Base-by-base conservation (phyloP, 2,329 filamentous ascomycete genomes). In the Aspergillus neoniger region DNA sequence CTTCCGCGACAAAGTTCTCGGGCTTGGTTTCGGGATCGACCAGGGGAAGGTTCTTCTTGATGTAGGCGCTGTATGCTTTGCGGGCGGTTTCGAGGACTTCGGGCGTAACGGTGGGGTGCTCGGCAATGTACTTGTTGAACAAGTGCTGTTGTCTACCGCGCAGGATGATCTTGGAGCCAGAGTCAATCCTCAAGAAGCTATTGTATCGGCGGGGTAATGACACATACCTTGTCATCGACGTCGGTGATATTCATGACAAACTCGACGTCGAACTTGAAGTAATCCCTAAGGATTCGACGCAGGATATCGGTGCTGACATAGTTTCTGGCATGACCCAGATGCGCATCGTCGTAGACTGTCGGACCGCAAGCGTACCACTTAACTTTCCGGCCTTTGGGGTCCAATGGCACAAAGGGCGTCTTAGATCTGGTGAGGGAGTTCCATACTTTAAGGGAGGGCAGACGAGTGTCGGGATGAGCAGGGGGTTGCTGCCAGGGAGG, bases 221-320 rank as follows among this genome's bases (percentile, higher is more conserved):
- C 53, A 60, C 67, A 47, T 70, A 87, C 85, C 83, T 90, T 90
- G 76, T 91, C 88, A 68, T 92, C 90, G 41, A 94, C 85, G 69
- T 94, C 92, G 28, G 92, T 96, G 64, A 95, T 92, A 78, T 96
- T 96, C 89, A 96, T 95, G 66, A 96, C 91, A 78, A 96, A 96
- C 62, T 88, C 86, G 66, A 96, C 86, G 44, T 92, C 81, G 75
- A 90, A 95, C 63, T 87, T 86, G 74, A 96, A 96, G 77, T 95
- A 94, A 75, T 94, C 87, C 70, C 85, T 82, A 76, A 96, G 79
- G 69, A 96, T 91, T 69, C 92, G 87, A 63, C 92, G 86, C 67
- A 96, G 88, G 65, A 96, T 92, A 76, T 96, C 92, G 49, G 91
- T 94, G 53, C 89, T 91, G 64, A 96, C 91, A 84, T 96, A 96